Evolutionary conservation across 1,139 yeast species (phyloP).

Genomic region (Debaryomyces robertsiae): DNA sequence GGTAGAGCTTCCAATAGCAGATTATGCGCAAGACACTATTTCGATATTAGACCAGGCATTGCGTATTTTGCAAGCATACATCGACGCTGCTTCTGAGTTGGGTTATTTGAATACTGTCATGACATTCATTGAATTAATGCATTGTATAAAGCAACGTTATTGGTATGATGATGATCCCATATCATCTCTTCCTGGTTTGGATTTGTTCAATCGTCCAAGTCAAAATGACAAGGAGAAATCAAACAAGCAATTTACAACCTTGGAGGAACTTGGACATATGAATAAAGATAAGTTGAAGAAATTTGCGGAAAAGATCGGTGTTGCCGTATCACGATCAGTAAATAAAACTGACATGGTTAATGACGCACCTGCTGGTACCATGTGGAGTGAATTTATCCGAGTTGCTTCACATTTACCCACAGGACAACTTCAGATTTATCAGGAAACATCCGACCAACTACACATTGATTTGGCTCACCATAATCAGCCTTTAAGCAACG

Average conservation of each 20-base stretch:
- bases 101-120: slow-evolving; percentile 68
- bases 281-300: slow-evolving; percentile 28
- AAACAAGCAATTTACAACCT: slow-evolving; percentile 19
- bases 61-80: slow-evolving; percentile 90
- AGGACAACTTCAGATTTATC: slow-evolving; percentile 38
- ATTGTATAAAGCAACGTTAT: slow-evolving; percentile 82
- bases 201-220: slow-evolving; percentile 20
- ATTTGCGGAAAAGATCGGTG: slow-evolving; percentile 39
- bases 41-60: slow-evolving; percentile 92
- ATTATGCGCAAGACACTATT: slow-evolving; percentile 90
- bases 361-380: slow-evolving; percentile 19
- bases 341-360: slow-evolving; percentile 26
- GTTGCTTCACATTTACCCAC: slow-evolving; percentile 54
- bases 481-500: slow-evolving; percentile 55
- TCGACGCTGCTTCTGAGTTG: slow-evolving; percentile 85
- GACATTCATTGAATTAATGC: slow-evolving; percentile 70
- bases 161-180: slow-evolving; percentile 84
- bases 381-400: slow-evolving; percentile 40
- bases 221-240: slow-evolving; percentile 12
- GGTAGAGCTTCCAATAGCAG: slow-evolving; percentile 89
- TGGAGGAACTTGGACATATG: slow-evolving; percentile 23
- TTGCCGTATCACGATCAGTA: slow-evolving; percentile 26
- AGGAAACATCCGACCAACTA: slow-evolving; percentile 35
- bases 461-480: slow-evolving; percentile 54
- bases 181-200: slow-evolving; percentile 70